phyloP scores from a whole-genome alignment of 495 filamentous ascomycete genomes.

The Jackrogersella multiformis region DNA sequence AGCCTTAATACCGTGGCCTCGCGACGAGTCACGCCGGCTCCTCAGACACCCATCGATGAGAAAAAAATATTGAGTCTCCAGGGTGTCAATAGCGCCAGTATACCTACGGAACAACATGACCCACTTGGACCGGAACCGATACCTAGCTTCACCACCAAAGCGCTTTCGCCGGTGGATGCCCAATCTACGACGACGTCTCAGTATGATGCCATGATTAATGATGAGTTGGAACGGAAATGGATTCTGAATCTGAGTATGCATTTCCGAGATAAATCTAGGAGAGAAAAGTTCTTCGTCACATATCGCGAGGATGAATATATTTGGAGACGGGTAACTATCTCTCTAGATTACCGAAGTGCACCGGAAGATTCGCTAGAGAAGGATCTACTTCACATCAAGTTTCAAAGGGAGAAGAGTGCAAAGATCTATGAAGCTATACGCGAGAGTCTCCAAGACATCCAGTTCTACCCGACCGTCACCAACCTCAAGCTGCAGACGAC shows the following conservation, averaged over 20 bases:
- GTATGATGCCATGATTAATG: constrained; percentile 69
- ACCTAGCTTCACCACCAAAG: constrained; percentile 36
- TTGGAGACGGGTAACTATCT: constrained; percentile 91
- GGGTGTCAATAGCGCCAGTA: constrained; percentile 30
- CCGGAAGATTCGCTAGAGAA: constrained; percentile 83
- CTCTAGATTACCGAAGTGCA: constrained; percentile 89
- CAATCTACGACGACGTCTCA: constrained; percentile 60
- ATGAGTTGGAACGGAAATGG: constrained; percentile 89
- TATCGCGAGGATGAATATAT: constrained; percentile 78
- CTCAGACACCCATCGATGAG: constrained; percentile 48
- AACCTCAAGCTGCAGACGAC: constrained; percentile 94
- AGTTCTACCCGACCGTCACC: constrained; percentile 95
- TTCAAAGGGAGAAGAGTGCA: constrained; percentile 93
- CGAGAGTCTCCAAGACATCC: constrained; percentile 87
- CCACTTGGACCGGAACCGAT: constrained; percentile 18
- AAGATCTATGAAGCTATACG: constrained; percentile 96
- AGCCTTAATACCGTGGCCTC: constrained; percentile 25
- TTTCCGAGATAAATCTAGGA: constrained; percentile 91
- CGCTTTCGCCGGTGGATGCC: constrained; percentile 46
- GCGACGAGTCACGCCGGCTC: constrained; percentile 31
- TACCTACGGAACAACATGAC: constrained; percentile 31
- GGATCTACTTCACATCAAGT: constrained; percentile 79
- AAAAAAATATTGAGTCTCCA: constrained; percentile 41
- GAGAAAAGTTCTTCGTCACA: constrained; percentile 98
- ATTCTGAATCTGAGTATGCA: constrained; percentile 99